Evolutionary conservation across 2,329 filamentous ascomycete genomes (phyloP).

Genomic region (Aspergillus vadensis): DNA sequence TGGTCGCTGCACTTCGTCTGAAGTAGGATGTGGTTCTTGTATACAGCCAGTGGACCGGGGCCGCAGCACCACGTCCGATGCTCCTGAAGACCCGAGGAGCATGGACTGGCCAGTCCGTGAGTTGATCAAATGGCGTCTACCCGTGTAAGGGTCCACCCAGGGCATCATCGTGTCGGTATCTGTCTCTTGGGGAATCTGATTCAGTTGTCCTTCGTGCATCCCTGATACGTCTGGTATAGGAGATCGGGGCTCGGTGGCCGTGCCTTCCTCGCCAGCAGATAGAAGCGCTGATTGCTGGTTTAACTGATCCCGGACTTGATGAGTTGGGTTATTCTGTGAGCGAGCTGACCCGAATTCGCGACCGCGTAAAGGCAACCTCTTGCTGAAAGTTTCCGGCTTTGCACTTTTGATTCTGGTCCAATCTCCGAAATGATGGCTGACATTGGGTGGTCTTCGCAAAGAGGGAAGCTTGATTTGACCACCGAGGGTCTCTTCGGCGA

Average conservation of each 20-base stretch:
- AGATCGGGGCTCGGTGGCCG: not conserved
- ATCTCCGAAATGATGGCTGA: slow-evolving; percentile 32
- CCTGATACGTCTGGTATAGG: not conserved
- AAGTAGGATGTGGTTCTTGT: slow-evolving; percentile 1
- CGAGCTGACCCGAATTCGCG: not conserved
- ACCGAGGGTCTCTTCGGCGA: slow-evolving; percentile 29
- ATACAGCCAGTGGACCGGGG: slow-evolving; percentile 23
- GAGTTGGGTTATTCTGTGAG: not conserved
- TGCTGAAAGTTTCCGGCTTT: slow-evolving; percentile 16
- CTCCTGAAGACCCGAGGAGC: slow-evolving; percentile 13
- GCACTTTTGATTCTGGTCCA: slow-evolving; percentile 48
- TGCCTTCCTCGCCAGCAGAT: not conserved
- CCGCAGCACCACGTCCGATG: slow-evolving; percentile 12
- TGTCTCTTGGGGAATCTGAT: not conserved
- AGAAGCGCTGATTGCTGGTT: not conserved
- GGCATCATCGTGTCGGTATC: slow-evolving; percentile 26
- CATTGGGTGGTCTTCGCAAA: slow-evolving; percentile 20
- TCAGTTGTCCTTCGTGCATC: not conserved
- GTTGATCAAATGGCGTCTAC: slow-evolving; percentile 37
- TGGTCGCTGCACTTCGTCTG: slow-evolving; percentile 17
- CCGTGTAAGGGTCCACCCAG: slow-evolving; percentile 65
- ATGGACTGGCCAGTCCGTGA: slow-evolving; percentile 39
- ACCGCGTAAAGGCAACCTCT: not conserved
- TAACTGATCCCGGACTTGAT: no score
- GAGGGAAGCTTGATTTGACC: slow-evolving; percentile 34